Base-by-base conservation (phyloP, 2,329 filamentous ascomycete species). In the Amauroascus verrucosus region DNA sequence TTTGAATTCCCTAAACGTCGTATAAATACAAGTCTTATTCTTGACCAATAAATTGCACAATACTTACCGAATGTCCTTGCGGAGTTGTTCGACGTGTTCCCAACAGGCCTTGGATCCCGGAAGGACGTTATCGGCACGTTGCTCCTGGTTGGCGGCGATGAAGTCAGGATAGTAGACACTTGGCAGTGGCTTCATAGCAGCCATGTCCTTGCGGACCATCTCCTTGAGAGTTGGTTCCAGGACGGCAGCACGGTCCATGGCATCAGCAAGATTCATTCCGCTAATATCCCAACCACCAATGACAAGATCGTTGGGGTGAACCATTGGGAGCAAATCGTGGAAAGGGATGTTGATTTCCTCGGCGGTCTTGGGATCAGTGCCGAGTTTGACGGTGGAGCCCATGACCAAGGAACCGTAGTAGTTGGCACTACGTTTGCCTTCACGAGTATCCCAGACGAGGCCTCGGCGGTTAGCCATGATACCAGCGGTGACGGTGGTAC, bases 101-200 rank as follows among this genome's bases (percentile, higher is more conserved):
- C 76, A 83, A 70, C 77, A 88, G 59, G 90, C 90, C 76, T 93
- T 94, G 71, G 77, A 80, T 50, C 93, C 93, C 58, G 85, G 75
- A 47, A 97, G 71, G 58, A 95, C 66, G 65, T 98, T 97, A 75
- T 98, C 89, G 60, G 91, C 93, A 65, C 93, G 86, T 66, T 90
- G 89, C 71, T 93, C 90, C 75, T 98, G 93, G 77, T 98, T 98
- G 68, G 93, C 87, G 61, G 93, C 93, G 67, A 98, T 98, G 77
- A 98, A 98, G 73, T 97, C 93, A 1, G 93, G 93, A 72, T 98
- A 98, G 81, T 98, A 98, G 74, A 97, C 86, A 72, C 86, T 91
- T 22, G 89, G 91, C 59, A 97, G 81, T 28, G 93, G 93, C 63
- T 84, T 83, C 83, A 97, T 86, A 63, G 77, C 76, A 57, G 83